Base-by-base conservation (phyloP, 2,329 filamentous ascomycete genomes). In the Fusarium nurragi region DNA sequence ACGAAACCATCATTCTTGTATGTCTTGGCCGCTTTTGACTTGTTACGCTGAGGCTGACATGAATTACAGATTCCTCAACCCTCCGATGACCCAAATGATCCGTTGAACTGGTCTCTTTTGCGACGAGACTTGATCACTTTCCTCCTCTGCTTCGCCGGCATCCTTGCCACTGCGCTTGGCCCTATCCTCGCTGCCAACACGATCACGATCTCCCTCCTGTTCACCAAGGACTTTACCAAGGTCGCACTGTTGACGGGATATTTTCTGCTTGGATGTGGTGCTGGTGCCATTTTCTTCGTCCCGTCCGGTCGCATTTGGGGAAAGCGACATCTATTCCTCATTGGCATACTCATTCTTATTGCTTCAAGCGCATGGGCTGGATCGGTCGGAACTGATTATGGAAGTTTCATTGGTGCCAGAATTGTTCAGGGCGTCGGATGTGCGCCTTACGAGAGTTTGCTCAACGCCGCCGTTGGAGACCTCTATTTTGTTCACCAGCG, bases 121-220 rank as follows among this genome's bases (percentile, higher is more conserved):
- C 87, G 86, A 69, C 91, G 93, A 74, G 94, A 97, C 75, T 70
- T 91, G 50, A 93, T 95, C 73, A 90, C 93, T 61, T 81, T 88
- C 56, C 85, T 92, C 64, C 87, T 98, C 23, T 97, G 90, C 64
- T 79, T 95, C 59, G 86, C 90, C 22, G 90, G 91, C 64, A 89
- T 97, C 73, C 90, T 97, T 68, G 94, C 92, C 48, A 91, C 92
- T 13, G 90, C 91, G 1, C 87, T 97, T 11, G 93, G 91, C 26
- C 91, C 94, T 6, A 89, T 97, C 54, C 88, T 97, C 65, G 94
- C 94, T 41, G 92, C 94, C 55, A 94, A 96, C 77, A 96, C 93
- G 2, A 80, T 97, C 56, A 91, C 90, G 6, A 81, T 97, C 48
- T 86, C 89, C 6, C 79, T 90, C 26, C 83, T 87, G 74, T 93